A percentile compares a stretch with the other conserved stretches of the same genome.
These are phyloP conservation scores for Aureobasidium subglaciale DNA, from an alignment of 2,329 filamentous ascomycete species.

Conservation along the genomic window DNA sequence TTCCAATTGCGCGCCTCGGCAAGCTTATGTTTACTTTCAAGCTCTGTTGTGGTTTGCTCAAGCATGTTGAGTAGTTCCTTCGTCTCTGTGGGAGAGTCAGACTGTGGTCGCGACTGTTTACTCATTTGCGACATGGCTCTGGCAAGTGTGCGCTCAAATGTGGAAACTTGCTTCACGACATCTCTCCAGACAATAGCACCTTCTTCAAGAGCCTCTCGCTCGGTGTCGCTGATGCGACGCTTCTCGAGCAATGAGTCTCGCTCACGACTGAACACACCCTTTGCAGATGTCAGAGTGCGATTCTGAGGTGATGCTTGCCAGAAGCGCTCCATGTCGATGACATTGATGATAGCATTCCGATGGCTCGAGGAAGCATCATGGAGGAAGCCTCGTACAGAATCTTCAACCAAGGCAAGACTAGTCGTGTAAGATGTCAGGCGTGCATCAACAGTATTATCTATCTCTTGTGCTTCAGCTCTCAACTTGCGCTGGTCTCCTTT, in stretches of 20 bases:
- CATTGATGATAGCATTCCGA: background rate
- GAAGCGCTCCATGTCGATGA: conserved; percentile 13
- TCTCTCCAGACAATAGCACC: conserved; percentile 62
- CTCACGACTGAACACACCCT: conserved; percentile 63
- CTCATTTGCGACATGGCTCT: conserved; percentile 41
- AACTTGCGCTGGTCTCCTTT: conserved; percentile 55
- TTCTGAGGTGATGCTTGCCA: conserved; percentile 54
- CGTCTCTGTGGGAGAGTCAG: conserved; percentile 19
- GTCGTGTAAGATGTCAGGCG: conserved; percentile 65
- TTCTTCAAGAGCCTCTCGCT: conserved; percentile 59
- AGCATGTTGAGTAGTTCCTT: conserved; percentile 46
- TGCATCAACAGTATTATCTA: conserved; percentile 60
- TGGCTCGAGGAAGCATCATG: conserved; percentile 20
- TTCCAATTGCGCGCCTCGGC: conserved; percentile 64
- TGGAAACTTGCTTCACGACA: conserved; percentile 50
- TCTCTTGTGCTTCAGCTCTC: conserved; percentile 53
- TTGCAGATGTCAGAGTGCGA: conserved; percentile 63
- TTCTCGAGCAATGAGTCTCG: conserved; percentile 49
- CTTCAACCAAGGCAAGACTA: conserved; percentile 59
- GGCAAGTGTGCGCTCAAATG: conserved; percentile 60
- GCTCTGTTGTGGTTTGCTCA: conserved; percentile 46
- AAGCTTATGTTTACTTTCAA: conserved; percentile 48
- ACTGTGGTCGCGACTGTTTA: conserved; percentile 9
- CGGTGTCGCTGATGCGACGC: conserved; percentile 51
- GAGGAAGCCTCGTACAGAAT: conserved; percentile 54